Conservation (phyloP, 345 rosid genomes). For the Melaleuca alternifolia region DNA sequence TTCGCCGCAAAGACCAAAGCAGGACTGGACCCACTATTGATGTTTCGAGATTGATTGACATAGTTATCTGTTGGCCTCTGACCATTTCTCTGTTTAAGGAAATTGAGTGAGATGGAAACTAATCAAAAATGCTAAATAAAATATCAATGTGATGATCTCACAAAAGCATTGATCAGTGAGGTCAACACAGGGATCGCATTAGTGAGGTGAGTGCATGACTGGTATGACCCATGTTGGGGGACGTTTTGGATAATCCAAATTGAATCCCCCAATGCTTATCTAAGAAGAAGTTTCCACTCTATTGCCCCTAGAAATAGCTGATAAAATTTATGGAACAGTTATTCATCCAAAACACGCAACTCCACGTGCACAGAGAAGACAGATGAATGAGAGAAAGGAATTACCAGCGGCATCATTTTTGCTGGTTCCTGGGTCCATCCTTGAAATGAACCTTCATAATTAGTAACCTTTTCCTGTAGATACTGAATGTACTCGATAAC, state of each 20-base stretch:
- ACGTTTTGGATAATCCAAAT: neutral
- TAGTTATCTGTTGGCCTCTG: conserved; percentile 36
- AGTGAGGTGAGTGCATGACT: neutral
- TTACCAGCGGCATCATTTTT: conserved; percentile 69
- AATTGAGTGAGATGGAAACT: neutral
- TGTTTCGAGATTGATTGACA: conserved; percentile 25
- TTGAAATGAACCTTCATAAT: conserved; percentile 53
- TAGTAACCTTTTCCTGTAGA: conserved; percentile 74
- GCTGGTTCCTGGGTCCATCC: conserved; percentile 72
- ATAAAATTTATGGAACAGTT: neutral
- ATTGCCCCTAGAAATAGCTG: neutral
- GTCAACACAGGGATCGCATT: neutral
- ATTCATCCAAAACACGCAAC: neutral
- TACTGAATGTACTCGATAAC: conserved; percentile 90
- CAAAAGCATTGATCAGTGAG: neutral
- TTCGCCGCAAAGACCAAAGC: conserved; percentile 35
- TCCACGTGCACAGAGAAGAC: neutral
- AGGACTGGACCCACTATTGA: conserved; percentile 18
- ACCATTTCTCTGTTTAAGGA: conserved; percentile 37
- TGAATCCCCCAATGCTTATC: neutral
- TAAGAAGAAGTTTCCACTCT: neutral
- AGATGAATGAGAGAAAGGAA: neutral
- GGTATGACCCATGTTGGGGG: neutral
- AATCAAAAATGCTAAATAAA: neutral
- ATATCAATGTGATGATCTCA: neutral